Base-by-base conservation (phyloP, 2,329 filamentous ascomycete genomes). In the Pseudogymnoascus sp. region DNA sequence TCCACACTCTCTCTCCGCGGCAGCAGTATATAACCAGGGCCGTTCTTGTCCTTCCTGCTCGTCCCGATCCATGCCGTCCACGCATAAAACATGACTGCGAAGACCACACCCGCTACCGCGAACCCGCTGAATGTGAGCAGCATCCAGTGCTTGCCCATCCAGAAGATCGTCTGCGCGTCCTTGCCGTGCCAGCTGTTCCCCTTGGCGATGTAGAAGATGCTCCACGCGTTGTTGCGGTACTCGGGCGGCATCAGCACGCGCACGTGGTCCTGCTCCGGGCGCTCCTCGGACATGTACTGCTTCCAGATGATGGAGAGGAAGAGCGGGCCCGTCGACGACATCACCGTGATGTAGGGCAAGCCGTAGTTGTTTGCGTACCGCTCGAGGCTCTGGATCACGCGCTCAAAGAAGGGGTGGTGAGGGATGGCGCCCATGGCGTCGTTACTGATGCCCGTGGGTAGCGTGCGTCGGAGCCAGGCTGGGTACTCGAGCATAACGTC, bases 401-500 rank as follows among this genome's bases (percentile, higher is more conserved):
- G 80, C 61, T 86, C 78, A 78, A 91, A 91, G 77, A 90, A 90
- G 0, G 88, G 88, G 69, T 93, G 90, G 65, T 85, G 81, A 0
- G 87, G 85, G 0, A 89, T 81, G 14, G 88, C 77, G 60, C 88
- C 88, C 88, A 93, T 91, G 42, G 86, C 87, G 71, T 93, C 89
- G 77, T 93, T 93, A 68, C 86, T 89, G 69, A 93, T 90, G 66
- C 89, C 89, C 1, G 89, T 93, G 1, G 90, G 90, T 2, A 82
- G 77, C 0, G 90, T 93, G 67, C 85, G 84, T 67, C 87, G 85
- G 12, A 89, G 79, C 83, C 86, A 90, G 45, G 87, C 86, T 16
- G 85, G 84, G 74, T 89, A 90, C 61, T 80, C 79, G 64, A 88
- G 83, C 12, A 89, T 80, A 62, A 86, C 86, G 70, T 90, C 87